Base-by-base conservation (phyloP, 371 early-diverging fungal genomes). In the Apophysomyces elegans region DNA sequence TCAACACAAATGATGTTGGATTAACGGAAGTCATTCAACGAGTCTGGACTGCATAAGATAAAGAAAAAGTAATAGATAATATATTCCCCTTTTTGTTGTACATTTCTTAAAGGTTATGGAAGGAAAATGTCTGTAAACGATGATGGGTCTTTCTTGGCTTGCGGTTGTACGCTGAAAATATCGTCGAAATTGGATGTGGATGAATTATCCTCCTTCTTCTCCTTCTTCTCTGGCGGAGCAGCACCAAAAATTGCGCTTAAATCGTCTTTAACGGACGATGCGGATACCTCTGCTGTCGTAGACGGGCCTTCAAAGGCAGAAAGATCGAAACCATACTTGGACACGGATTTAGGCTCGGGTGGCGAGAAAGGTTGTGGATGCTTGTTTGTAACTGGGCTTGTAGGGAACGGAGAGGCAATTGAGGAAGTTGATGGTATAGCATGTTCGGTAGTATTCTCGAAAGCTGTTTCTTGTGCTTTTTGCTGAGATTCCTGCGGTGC, bases 1-100 rank as follows among this genome's bases (percentile, higher is more conserved):
- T 97, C 84, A 98, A 98, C 84, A 96, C 97, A 21, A 90, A 93
- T 56, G 97, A 98, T 64, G 84, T 97, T 60, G 97, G 98, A n/a
- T 77, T 98, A 64, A 95, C 96, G 37, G 95, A 92, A 75, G 81
- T 92, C 58, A 77, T 93, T 59, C 86, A 88, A 74, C 86, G 91
- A 46, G 47, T 93, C 41, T 97, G 96, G 96, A 72, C 83, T 41
- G 92, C 91, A 63, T 88, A 85, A 62, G 54, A 1, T n/a, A 46
- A 64, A 36, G 62, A 14, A 56, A 18, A n/a, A 46, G 12, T 16
- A 13, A 59, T 35, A 59, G 58, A 59, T 7, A 9, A 39, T 59
- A 7, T 35, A 36, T 35, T 57, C 58, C 57, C 57, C n/a, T 58
- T 32, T 35, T 58, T 12, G 58, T 12, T 58, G 36, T 16, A 14